A percentile compares a stretch with the other conserved stretches of the same genome.
Evolutionary conservation across 163 green algal genomes (phyloP).

Genomic region (Trebouxia gelatinosa): DNA sequence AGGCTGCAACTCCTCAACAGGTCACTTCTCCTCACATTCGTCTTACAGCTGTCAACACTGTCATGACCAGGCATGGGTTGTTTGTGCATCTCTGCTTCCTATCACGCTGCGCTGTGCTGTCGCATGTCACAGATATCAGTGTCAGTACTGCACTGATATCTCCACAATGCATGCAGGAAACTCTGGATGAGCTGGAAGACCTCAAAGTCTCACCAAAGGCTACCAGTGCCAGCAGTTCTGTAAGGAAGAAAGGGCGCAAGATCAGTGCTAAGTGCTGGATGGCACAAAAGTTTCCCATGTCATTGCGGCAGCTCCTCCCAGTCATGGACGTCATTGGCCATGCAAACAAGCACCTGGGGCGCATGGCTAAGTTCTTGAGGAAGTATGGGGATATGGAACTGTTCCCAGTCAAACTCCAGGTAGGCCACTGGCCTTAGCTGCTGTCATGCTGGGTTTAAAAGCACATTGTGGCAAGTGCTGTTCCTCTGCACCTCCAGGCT

Average conservation of each 20-base stretch:
- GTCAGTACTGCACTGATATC: no score
- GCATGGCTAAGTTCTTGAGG: slow-evolving; percentile 47
- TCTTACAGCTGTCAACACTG: no score
- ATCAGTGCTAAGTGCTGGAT: slow-evolving; percentile 69
- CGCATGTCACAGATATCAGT: no score
- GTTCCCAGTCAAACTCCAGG: slow-evolving; percentile 79
- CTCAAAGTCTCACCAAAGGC: slow-evolving; percentile 1
- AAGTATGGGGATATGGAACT: slow-evolving; percentile 73
- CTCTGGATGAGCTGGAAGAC: slow-evolving; percentile 1
- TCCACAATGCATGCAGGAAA: neutral
- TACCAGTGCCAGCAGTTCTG: neutral
- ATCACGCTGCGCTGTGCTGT: no score
- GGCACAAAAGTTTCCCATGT: slow-evolving; percentile 72
- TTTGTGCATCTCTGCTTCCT: no score
- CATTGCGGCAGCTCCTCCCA: slow-evolving; percentile 73
- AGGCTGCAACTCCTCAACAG: no score
- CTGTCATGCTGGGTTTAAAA: neutral
- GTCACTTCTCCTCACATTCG: no score
- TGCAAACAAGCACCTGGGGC: slow-evolving; percentile 78
- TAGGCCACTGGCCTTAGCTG: neutral
- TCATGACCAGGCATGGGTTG: no score
- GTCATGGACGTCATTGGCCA: slow-evolving; percentile 76
- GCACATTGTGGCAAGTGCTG: neutral
- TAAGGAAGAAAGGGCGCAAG: slow-evolving; percentile 28
- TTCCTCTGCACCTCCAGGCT: neutral